Evolutionary conservation across 148 eudicot species (phyloP).

Genomic region (Vaccinium vitisidaea): DNA sequence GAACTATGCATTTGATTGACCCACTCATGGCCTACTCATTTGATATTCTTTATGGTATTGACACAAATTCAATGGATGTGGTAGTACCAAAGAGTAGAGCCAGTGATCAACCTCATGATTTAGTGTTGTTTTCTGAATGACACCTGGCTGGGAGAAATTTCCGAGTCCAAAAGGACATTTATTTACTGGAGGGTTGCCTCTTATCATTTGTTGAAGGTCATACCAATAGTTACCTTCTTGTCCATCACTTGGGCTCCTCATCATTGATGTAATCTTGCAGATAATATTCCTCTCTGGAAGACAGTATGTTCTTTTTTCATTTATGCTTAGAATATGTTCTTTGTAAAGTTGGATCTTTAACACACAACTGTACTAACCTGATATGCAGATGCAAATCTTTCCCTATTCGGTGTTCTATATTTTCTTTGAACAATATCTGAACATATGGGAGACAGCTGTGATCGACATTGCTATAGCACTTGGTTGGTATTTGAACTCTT

Average conservation of each 20-base stretch:
- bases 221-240: neutral
- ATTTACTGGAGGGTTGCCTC: neutral
- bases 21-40: neutral
- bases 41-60: neutral
- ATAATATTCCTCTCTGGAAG: neutral
- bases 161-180: neutral
- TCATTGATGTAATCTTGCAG: neutral
- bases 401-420: constrained; percentile 77
- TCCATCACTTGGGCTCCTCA: neutral
- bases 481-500: constrained; percentile 38
- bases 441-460: constrained; percentile 69
- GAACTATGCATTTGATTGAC: neutral
- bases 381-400: constrained; percentile 57
- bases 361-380: neutral
- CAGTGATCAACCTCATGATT: neutral
- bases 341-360: constrained; percentile 9
- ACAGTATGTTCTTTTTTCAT: neutral
- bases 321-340: neutral
- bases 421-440: constrained; percentile 76
- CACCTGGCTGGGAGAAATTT: neutral
- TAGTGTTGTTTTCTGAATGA: neutral
- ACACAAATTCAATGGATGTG: constrained; percentile 6
- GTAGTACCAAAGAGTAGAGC: neutral
- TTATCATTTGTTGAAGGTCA: neutral
- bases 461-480: constrained; percentile 66